Base-by-base conservation (phyloP, 257 asterid genomes). In the Paulownia fortunei region DNA sequence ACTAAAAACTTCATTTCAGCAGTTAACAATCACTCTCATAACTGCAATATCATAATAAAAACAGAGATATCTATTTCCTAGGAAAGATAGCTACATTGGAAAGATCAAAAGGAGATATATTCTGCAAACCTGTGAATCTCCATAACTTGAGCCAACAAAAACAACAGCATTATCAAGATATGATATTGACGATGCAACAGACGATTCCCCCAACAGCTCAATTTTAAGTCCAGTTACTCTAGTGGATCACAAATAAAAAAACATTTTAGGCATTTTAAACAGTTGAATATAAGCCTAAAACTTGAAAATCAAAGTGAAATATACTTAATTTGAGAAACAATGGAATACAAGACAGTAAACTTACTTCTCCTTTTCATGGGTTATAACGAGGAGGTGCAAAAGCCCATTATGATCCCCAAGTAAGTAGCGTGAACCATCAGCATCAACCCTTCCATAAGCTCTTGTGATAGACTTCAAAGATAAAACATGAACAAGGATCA, bases 401-500 rank as follows among this genome's bases (percentile, higher is more conserved):
- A 90, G 85, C 72, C 98, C 98, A 81, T 80, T 87, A 73, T 94
- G 98, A 85, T 94, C 97, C 74, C 98, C 97, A 69, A 94, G 89
- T 42, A 94, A 86, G 81, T 94, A 94, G 75, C 97, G 92, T 64
- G 98, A 94, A 73, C 97, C 97, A 79, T 94, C 97, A 59, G 94
- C 90, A 83, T 94, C 98, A 78, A 94, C 96, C 88, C 92, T 91
- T 78, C 97, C 98, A 83, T 92, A 94, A 76, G 98, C 92, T 80
- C 84, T 89, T 72, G 97, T 92, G 63, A 92, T 85, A 61, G 92
- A 90, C 98, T 93, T 65, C 32, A 84, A 58, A 82, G 64, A 76
- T 71, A 73, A 62, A 55, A 76, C 77, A 84, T 52, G 67, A 74
- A 72, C 75, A 58, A 79, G 32, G 47, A 61, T 67, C 47, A 83